These are phyloP conservation scores for Trichosphaerium sp. DNA, from an alignment of 78 protist genomes.

Conservation along the genomic window DNA sequence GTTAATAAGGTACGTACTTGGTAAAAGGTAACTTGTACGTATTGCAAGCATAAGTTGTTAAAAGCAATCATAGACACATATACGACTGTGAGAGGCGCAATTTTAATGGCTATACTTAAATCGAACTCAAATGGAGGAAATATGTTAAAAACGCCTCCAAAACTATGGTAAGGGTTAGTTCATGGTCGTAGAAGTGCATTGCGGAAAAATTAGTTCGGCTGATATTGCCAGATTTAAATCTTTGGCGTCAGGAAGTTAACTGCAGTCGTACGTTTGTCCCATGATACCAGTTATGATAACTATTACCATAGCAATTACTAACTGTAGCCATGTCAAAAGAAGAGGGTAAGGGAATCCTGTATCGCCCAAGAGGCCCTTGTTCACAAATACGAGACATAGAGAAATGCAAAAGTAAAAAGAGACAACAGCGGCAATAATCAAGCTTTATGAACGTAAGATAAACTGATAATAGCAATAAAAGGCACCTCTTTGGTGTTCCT, in stretches of 20 bases:
- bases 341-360: constrained; percentile 38
- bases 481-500: too few relatives aligned
- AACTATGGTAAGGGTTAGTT: not conserved
- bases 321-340: constrained; percentile 67
- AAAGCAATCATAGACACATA: constrained; percentile 63
- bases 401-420: constrained; percentile 46
- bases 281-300: constrained; percentile 18
- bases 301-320: constrained; percentile 33
- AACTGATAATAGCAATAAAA: too few relatives aligned
- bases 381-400: constrained; percentile 59
- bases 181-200: not conserved
- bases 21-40: constrained; percentile 73
- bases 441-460: too few relatives aligned
- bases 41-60: constrained; percentile 67
- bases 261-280: not conserved
- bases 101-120: constrained; percentile 21
- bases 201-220: not conserved
- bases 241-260: not conserved
- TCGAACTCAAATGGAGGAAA: constrained; percentile 53
- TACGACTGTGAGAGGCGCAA: constrained; percentile 52
- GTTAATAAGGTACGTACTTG: constrained; percentile 42
- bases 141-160: not conserved
- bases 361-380: constrained; percentile 38
- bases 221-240: not conserved
- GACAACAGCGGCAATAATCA: constrained; percentile 39